Evolutionary conservation across 495 filamentous ascomycete species (phyloP).

Genomic region (Penicillium parvum): DNA sequence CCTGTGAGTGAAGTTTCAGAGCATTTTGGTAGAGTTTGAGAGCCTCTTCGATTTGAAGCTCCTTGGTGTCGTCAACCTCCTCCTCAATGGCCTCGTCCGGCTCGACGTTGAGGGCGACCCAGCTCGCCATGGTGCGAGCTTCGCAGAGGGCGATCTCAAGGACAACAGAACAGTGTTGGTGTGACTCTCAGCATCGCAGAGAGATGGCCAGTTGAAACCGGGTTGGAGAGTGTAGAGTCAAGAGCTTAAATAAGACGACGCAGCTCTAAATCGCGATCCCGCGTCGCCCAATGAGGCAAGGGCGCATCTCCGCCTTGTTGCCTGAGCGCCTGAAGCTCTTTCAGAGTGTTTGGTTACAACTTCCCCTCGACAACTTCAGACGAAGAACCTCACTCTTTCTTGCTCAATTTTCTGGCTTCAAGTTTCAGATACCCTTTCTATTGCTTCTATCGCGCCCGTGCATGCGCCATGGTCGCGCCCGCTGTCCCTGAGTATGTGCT

Average conservation of each 20-base stretch:
- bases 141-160: conserved; percentile 6
- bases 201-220: not conserved
- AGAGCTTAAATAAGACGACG: not conserved
- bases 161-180: not conserved
- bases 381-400: not conserved
- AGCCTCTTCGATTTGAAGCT: conserved; percentile 96
- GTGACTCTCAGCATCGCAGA: conserved; percentile 20
- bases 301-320: conserved; percentile 25
- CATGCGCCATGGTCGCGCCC: conserved; percentile 73
- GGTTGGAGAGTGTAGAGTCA: not conserved
- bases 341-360: conserved; percentile 14
- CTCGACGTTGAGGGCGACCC: conserved; percentile 85
- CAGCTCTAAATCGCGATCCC: conserved; percentile 16
- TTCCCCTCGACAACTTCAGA: conserved; percentile 5
- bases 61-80: conserved; percentile 90
- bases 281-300: conserved; percentile 34
- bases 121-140: conserved; percentile 47
- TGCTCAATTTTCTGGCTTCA: not conserved
- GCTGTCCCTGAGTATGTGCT: conserved; percentile 80
- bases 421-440: not conserved
- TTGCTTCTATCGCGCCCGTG: conserved; percentile 18
- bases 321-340: conserved; percentile 25
- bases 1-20: conserved; percentile 86
- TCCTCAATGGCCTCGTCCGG: conserved; percentile 86
- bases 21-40: conserved; percentile 92